A percentile compares a stretch with the other conserved stretches of the same genome.
phyloP scores from a whole-genome alignment of 371 early-diverging fungal species.

The Chytridium lagenaria region DNA sequence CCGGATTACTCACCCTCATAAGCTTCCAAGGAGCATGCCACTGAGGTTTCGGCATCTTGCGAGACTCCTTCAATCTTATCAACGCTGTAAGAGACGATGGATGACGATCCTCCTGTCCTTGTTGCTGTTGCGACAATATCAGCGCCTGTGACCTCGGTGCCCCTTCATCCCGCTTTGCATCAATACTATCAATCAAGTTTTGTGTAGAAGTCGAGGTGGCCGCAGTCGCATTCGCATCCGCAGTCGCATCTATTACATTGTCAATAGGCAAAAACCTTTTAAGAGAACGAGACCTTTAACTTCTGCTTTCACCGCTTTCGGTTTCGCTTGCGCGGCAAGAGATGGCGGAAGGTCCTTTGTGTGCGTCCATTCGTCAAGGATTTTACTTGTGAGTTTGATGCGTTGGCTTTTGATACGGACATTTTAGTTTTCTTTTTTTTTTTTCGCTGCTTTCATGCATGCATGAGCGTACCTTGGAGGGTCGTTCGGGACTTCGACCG shows the following conservation, averaged over 20 bases:
- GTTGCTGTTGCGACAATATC: neutral
- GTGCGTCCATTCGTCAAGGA: slow-evolving; percentile 73
- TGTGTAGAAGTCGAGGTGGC: slow-evolving; percentile 31
- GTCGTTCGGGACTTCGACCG: slow-evolving; percentile 24
- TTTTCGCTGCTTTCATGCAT: slow-evolving; percentile 21
- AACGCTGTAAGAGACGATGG: slow-evolving; percentile 42
- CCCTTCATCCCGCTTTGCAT: slow-evolving; percentile 14
- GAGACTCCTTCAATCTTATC: slow-evolving; percentile 52
- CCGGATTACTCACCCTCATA: slow-evolving; percentile 77
- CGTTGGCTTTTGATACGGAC: slow-evolving; percentile 62
- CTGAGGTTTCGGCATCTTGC: slow-evolving; percentile 67
- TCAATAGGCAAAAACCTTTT: neutral
- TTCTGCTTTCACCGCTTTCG: slow-evolving; percentile 19
- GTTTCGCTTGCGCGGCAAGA: slow-evolving; percentile 42
- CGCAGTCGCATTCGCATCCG: slow-evolving; percentile 30
- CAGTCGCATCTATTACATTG: neutral
- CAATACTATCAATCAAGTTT: slow-evolving; percentile 54
- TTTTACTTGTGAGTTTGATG: slow-evolving; percentile 74
- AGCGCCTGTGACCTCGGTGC: slow-evolving; percentile 24
- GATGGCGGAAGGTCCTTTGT: slow-evolving; percentile 67
- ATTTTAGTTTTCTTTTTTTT: slow-evolving; percentile 73
- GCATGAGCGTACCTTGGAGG: slow-evolving; percentile 29
- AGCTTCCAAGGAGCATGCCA: slow-evolving; percentile 99
- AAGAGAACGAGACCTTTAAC: neutral
- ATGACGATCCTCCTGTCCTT: neutral